phyloP scores from a whole-genome alignment of 768 basidiomycete species.

The Mycena alexandri region DNA sequence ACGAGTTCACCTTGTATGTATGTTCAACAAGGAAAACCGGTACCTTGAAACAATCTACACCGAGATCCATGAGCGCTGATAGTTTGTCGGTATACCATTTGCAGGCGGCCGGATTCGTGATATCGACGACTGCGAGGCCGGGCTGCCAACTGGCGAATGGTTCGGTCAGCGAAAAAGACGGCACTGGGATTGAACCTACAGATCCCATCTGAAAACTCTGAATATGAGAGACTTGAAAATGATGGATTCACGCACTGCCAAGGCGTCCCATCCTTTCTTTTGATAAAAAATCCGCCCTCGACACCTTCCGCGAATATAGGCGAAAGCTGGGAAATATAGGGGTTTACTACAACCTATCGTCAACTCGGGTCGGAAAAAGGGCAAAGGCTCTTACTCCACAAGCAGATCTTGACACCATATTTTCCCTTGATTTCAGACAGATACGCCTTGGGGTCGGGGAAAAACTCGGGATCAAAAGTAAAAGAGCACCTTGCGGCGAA shows the following conservation, averaged over 20 bases:
- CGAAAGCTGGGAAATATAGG: conserved; percentile 78
- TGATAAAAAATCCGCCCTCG: conserved; percentile 77
- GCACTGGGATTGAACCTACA: conserved; percentile 34
- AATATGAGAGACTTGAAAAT: conserved; percentile 1
- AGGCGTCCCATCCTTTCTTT: conserved; percentile 73
- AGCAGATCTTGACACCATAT: conserved; percentile 78
- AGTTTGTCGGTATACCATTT: conserved; percentile 69
- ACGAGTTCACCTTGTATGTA: neutral
- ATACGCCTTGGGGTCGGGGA: conserved; percentile 79
- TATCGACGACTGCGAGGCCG: conserved; percentile 72
- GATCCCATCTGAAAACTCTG: conserved; percentile 59
- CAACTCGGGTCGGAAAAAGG: neutral
- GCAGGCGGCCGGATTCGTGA: conserved; percentile 66
- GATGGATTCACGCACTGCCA: conserved; percentile 67
- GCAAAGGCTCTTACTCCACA: conserved; percentile 66
- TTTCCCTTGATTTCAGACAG: conserved; percentile 69
- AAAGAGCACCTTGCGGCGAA: conserved; percentile 70
- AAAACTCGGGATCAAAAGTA: conserved; percentile 81
- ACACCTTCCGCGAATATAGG: conserved; percentile 79
- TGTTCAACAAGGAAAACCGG: neutral
- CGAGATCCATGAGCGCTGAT: conserved; percentile 63
- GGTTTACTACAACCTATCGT: conserved; percentile 64
- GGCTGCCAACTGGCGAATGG: conserved; percentile 63
- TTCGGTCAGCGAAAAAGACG: neutral
- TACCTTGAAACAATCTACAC: conserved; percentile 73